Evolutionary conservation across 2,329 filamentous ascomycete genomes (phyloP).

Genomic region (Dactylellina sp.): DNA sequence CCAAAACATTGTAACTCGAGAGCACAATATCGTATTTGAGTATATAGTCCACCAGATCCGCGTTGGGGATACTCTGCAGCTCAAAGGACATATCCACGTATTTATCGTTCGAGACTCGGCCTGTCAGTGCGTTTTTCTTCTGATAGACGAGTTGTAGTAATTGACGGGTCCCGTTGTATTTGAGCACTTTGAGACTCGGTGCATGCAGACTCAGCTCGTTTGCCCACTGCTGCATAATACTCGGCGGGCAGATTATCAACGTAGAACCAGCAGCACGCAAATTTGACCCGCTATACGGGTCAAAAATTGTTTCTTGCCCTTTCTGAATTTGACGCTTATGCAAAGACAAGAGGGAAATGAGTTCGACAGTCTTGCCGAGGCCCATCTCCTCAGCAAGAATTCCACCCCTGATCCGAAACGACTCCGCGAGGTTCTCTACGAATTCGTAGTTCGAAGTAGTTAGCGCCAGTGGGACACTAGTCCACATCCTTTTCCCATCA

Average conservation of each 20-base stretch:
- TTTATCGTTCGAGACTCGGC: constrained; percentile 32
- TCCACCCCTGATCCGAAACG: constrained; percentile 67
- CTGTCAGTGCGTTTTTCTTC: constrained; percentile 61
- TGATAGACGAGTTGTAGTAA: constrained; percentile 41
- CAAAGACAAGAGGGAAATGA: constrained; percentile 76
- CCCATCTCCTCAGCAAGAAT: constrained; percentile 86
- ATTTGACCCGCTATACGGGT: constrained; percentile 65
- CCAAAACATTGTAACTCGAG: constrained; percentile 77
- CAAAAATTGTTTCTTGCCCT: constrained; percentile 47
- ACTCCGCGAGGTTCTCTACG: constrained; percentile 3
- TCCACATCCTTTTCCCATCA: constrained; percentile 65
- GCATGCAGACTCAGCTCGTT: constrained; percentile 72
- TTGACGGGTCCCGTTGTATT: constrained; percentile 68
- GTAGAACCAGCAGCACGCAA: constrained; percentile 70
- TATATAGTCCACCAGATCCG: constrained; percentile 66
- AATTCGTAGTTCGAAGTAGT: constrained; percentile 67
- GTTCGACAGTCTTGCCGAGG: constrained; percentile 81
- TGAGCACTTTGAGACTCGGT: constrained; percentile 69
- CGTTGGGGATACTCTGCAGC: constrained; percentile 62
- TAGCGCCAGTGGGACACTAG: constrained; percentile 74
- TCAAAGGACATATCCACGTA: constrained; percentile 56
- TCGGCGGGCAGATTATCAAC: constrained; percentile 68
- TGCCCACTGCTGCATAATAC: constrained; percentile 72
- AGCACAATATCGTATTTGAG: constrained; percentile 71
- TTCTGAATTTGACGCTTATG: constrained; percentile 66